Base-by-base conservation (phyloP, 2,329 filamentous ascomycete species). In the Xylariaceae sp. region DNA sequence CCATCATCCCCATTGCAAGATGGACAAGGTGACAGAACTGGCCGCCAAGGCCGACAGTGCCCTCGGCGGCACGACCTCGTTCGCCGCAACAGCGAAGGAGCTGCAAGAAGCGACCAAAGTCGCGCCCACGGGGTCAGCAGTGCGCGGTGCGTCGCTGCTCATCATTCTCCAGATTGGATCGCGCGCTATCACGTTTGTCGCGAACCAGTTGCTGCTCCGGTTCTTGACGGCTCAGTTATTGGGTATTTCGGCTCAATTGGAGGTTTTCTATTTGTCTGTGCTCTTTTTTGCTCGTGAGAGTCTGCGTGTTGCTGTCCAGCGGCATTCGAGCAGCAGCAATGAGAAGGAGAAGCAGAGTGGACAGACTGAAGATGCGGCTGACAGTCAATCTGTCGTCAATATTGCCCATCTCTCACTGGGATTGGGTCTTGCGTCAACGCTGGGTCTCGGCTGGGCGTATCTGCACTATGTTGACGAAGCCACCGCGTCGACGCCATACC, bases 281-380 rank as follows among this genome's bases (percentile, higher is more conserved):
- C 81, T 99, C 0, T 97, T 96, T 74, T 97, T 99, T 70, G 89
- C 94, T 0, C 84, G 94, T 45, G 94, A 99, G 75, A 93, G 89
- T 68, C 77, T 97, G 53, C 88, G 94, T 13, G 88, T 96, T n/a
- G 92, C 93, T 30, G 84, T 96, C 41, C 93, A 97, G 75, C 83
- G 94, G 55, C 89, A 92, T 66, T 76, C 78, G 5, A 55, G 51
- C 4, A 45, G 49, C 17, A 17, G 18, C 5, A 53, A 47, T n/a
- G 37, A 44, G n/a, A 30, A 17, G n/a, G 37, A 15, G 3, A 44
- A 13, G 17, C 30, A 10, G 39, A 34, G 13, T 2, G 47, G 17
- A 10, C 53, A 44, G 23, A 67, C 64, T 53, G 63, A 44, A 54
- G 65, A 57, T 55, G 69, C 61, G 65, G 72, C 69, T 56, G 79